Conservation (phyloP, 129 eudicot genomes). For the Silybum marianum region DNA sequence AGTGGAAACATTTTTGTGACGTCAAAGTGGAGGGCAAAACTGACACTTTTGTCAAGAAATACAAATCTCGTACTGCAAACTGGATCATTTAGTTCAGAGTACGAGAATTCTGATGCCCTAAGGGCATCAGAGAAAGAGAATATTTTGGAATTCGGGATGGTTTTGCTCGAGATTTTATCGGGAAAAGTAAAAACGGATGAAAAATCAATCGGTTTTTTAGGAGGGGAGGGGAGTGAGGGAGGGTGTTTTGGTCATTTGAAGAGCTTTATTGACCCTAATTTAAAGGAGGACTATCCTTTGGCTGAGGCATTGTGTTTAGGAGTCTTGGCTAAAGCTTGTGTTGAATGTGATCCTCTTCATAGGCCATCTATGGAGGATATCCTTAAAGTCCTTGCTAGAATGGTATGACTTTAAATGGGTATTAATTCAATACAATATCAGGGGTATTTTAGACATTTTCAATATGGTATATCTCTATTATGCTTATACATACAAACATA, state of each 20-base stretch:
- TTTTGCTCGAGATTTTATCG: slow-evolving; percentile 68
- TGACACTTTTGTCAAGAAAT: slow-evolving; percentile 46
- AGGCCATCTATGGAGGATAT: slow-evolving; percentile 85
- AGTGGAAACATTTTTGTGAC: slow-evolving; percentile 56
- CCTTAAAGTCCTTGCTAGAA: slow-evolving; percentile 76
- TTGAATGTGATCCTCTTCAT: slow-evolving; percentile 66
- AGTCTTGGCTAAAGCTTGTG: slow-evolving; percentile 80
- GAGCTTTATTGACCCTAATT: slow-evolving; percentile 62
- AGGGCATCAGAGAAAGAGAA: slow-evolving; percentile 51
- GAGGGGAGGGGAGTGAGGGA: slow-evolving; percentile 65
- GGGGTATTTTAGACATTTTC: background rate
- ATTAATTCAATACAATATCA: no score
- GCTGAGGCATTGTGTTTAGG: slow-evolving; percentile 87
- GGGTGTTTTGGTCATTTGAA: slow-evolving; percentile 76
- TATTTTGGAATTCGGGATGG: slow-evolving; percentile 70
- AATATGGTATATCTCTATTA: background rate
- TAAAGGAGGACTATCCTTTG: slow-evolving; percentile 70
- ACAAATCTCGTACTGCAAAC: background rate
- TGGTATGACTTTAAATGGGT: slow-evolving; percentile 48
- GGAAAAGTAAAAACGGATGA: slow-evolving; percentile 49
- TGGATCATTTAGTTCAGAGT: slow-evolving; percentile 26
- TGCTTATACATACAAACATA: no score
- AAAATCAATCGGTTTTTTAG: slow-evolving; percentile 53
- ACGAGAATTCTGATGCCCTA: slow-evolving; percentile 36
- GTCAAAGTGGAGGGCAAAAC: slow-evolving; percentile 67